A percentile compares a stretch with the other conserved stretches of the same genome.
Conservation (phyloP, 495 filamentous ascomycete species). For the Annulohypoxylon maeteangense region DNA sequence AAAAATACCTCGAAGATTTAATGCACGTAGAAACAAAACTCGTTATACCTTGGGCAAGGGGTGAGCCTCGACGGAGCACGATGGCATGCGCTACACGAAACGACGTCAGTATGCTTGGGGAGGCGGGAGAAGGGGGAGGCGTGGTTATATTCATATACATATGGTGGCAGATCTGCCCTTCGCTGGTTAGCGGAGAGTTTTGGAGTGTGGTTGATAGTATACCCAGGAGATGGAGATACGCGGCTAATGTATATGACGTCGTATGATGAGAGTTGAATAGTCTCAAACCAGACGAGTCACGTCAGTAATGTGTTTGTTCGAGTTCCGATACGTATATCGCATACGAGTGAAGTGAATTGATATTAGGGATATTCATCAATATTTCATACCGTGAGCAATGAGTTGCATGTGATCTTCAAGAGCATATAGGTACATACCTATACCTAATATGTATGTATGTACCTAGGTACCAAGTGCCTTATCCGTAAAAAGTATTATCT, state of each 20-base stretch:
- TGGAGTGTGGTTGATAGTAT: constrained; percentile 43
- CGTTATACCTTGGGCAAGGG: constrained; percentile 5
- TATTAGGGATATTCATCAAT: no score
- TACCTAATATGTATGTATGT: not conserved
- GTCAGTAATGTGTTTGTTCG: not conserved
- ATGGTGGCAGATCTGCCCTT: constrained; percentile 24
- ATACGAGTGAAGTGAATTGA: not conserved
- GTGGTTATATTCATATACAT: constrained; percentile 34
- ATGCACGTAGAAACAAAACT: constrained; percentile 35
- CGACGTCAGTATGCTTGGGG: constrained; percentile 27
- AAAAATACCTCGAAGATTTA: constrained; percentile 38
- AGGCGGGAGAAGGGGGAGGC: not conserved
- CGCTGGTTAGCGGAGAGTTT: constrained; percentile 32
- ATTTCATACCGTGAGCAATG: no score
- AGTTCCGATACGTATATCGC: not conserved
- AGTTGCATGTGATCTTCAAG: not conserved
- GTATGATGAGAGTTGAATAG: constrained; percentile 48
- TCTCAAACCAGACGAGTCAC: constrained; percentile 19
- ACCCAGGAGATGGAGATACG: constrained; percentile 43
- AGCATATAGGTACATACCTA: not conserved
- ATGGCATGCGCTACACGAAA: constrained; percentile 38
- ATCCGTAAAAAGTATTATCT: constrained; percentile 18
- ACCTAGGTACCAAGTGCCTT: not conserved
- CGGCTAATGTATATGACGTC: constrained; percentile 56
- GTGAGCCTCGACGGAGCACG: constrained; percentile 16